Percentiles rank a stretch among this genome's conserved stretches.
Evolutionary conservation across 208 protist species (phyloP).

Genomic region (Leishmania guyanensis): DNA sequence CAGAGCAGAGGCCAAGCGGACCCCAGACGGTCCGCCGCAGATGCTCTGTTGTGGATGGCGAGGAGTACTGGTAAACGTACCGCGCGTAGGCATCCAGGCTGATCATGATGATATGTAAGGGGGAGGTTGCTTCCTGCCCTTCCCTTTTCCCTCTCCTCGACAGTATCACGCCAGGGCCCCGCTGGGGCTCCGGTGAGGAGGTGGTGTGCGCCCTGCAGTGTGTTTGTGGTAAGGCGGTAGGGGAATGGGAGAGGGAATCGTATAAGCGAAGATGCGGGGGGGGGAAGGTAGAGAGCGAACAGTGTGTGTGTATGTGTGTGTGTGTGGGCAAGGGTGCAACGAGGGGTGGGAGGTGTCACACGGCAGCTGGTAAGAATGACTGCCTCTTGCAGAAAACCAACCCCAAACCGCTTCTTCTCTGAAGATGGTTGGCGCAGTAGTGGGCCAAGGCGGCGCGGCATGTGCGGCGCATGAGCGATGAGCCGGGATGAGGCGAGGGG

Average conservation of each 20-base stretch:
- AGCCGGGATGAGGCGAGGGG: background rate
- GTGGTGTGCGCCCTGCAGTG: background rate
- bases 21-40: slow-evolving; percentile 33
- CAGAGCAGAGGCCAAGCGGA: slow-evolving; percentile 24
- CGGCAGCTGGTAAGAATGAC: background rate
- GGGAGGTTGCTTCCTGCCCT: background rate
- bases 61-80: slow-evolving; percentile 34
- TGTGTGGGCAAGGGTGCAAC: background rate
- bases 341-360: background rate
- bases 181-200: background rate
- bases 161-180: background rate
- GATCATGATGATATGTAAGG: slow-evolving; percentile 28
- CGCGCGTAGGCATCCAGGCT: slow-evolving; percentile 28
- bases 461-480: background rate
- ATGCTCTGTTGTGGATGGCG: slow-evolving; percentile 28
- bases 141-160: background rate
- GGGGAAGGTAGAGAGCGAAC: background rate
- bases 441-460: background rate
- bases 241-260: background rate
- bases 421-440: background rate
- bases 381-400: background rate
- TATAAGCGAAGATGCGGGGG: too few species aligned
- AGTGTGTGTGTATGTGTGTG: background rate
- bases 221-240: background rate
- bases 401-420: background rate